Evolutionary conservation across 805 yeast species (phyloP), one percentile per base, ranked within the genome.

Genomic region (Metschnikowia chrysomelidarum): DNA sequence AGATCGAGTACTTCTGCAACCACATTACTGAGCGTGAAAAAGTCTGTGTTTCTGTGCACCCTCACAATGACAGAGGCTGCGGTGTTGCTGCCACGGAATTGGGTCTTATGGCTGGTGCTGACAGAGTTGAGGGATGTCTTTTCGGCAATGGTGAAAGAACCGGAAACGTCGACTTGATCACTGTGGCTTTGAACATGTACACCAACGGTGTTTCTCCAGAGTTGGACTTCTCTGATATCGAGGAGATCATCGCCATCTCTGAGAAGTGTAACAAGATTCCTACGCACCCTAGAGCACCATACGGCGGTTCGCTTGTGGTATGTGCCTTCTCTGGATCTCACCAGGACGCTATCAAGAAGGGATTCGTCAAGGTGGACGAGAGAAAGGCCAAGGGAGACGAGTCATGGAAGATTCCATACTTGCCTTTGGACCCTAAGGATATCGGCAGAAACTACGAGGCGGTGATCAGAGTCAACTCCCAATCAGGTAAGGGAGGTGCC

Each of bases 401-500:
- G 27, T 33, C 47, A 8, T 82, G 91, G 91, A 67, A 69, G 51
- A 72, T 82, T 46, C 91, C 91, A 37, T 82, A 82, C 68, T 68
- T 82, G 54, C 88, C 91, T 41, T 71, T 82, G 58, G 91, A 82
- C 66, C 91, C 91, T 50, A 71, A 79, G 61, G 91, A 82, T 59
- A 78, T 82, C 49, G 91, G 91, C 38, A 73, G 87, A 68, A 81
- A 73, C 49, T 82, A 82, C 59, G 91, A 82, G 64, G 89, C 88
- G 36, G 85, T 82, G 40, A 82, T 82, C 55, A 73, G 91, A 69
- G 89, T 82, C 52, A 82, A 82, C 65, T 82, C 91, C 15, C 91
- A 82, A 64, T 79, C 87, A n/a, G 91, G 91, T 60, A 82, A 82
- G 60, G 91, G 91, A 56, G 91, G 91, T 60, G 87, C 89, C 29